These are phyloP conservation scores for Sphagnum tenellum DNA, from an alignment of 225 moss, liverwort and hornwort genomes.

Conservation along the genomic window DNA sequence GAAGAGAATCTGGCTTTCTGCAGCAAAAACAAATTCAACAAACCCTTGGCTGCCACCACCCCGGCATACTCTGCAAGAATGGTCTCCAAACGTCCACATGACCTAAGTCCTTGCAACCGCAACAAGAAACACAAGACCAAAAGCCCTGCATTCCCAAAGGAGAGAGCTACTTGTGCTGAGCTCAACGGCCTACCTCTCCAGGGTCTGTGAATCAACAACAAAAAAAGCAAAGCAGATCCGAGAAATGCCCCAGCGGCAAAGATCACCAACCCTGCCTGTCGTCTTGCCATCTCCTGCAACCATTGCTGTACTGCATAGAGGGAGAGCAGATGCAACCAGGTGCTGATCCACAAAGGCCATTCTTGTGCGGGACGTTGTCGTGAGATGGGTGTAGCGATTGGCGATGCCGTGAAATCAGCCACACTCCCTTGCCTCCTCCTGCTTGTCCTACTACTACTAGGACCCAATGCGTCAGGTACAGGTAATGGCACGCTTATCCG, in stretches of 20 bases:
- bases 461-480: constrained; percentile 16
- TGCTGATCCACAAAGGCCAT: constrained; percentile 30
- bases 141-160: constrained; percentile 23
- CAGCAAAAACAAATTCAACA: background rate
- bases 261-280: constrained; percentile 6
- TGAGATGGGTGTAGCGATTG: constrained; percentile 13
- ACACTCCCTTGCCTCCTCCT: constrained; percentile 2
- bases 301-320: constrained; percentile 34
- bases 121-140: constrained; percentile 28
- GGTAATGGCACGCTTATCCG: constrained; percentile 33
- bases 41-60: constrained; percentile 22
- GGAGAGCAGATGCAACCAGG: constrained; percentile 26
- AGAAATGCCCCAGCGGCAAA: constrained; percentile 23
- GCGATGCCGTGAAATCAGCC: constrained; percentile 6
- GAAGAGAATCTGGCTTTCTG: background rate
- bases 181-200: constrained; percentile 33
- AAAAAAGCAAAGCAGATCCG: constrained; percentile 22
- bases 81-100: constrained; percentile 35
- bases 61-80: constrained; percentile 43
- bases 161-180: constrained; percentile 15
- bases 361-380: constrained; percentile 21
- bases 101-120: constrained; percentile 31
- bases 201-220: constrained; percentile 26
- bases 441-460: constrained; percentile 12
- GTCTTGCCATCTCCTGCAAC: constrained; percentile 13